phyloP scores from a whole-genome alignment of 495 filamentous ascomycete genomes.

The Annulohypoxylon moriforme region DNA sequence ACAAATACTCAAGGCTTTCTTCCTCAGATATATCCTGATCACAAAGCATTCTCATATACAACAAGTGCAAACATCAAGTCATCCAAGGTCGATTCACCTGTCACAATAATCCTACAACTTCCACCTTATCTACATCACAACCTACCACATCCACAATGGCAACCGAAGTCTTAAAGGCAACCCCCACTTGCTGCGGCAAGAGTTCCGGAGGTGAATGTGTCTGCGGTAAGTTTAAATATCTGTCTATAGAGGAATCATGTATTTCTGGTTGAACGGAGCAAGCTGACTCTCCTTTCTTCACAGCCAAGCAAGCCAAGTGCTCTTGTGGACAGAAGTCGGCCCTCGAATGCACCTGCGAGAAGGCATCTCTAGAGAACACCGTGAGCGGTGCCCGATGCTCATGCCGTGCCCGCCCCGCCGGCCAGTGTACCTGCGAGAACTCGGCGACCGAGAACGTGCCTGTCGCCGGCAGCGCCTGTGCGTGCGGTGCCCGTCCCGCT shows the following conservation, averaged over 20 bases:
- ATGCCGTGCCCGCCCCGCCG: conserved; percentile 79
- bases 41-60: background rate
- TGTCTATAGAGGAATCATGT: background rate
- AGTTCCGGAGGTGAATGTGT: conserved; percentile 57
- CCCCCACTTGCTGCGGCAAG: conserved; percentile 64
- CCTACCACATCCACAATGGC: conserved; percentile 40
- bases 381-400: conserved; percentile 81
- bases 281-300: conserved; percentile 19
- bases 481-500: conserved; percentile 79
- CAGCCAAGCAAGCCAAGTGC: conserved; percentile 73
- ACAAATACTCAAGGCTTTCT: conserved; percentile 24
- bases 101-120: background rate
- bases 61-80: background rate
- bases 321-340: conserved; percentile 90
- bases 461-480: conserved; percentile 65
- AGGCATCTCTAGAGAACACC: conserved; percentile 78
- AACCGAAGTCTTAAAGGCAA: conserved; percentile 46
- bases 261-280: background rate
- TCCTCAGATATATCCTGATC: background rate
- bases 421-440: conserved; percentile 85
- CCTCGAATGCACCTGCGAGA: conserved; percentile 86
- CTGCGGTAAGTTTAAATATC: conserved; percentile 55
- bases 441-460: conserved; percentile 77
- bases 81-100: background rate
- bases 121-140: conserved; percentile 6